A percentile compares a stretch with the other conserved stretches of the same genome.
Evolutionary conservation across 2,329 filamentous ascomycete species (phyloP).

Genomic region (Bipolaris bicolor): DNA sequence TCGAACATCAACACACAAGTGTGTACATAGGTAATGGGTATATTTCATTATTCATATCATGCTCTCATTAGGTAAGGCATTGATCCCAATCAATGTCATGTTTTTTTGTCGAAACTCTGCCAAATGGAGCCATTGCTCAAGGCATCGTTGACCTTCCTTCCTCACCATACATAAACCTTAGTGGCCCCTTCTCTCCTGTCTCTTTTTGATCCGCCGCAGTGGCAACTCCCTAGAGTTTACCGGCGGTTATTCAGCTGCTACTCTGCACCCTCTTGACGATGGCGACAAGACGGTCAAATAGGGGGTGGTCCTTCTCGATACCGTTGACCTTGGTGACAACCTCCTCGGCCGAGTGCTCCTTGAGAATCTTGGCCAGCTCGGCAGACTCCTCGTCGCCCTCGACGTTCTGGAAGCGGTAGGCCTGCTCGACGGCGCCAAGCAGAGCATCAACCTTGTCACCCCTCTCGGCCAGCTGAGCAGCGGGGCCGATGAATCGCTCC

Average conservation of each 20-base stretch:
- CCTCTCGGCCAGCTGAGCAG: constrained; percentile 83
- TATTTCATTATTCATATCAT: constrained; percentile 27
- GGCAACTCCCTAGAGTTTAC: constrained; percentile 20
- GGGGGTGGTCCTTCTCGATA: constrained; percentile 74
- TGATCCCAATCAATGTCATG: constrained; percentile 15
- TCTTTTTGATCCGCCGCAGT: not conserved
- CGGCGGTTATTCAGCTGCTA: constrained; percentile 25
- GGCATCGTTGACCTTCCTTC: constrained; percentile 17
- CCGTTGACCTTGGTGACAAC: constrained; percentile 84
- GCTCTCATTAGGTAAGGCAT: constrained; percentile 22
- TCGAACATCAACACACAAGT: not conserved
- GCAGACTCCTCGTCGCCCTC: constrained; percentile 87
- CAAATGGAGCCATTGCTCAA: constrained; percentile 11
- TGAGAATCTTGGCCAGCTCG: constrained; percentile 85
- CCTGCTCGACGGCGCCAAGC: constrained; percentile 85
- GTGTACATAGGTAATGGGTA: constrained; percentile 4
- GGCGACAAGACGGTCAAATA: constrained; percentile 76
- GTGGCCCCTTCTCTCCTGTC: constrained; percentile 6
- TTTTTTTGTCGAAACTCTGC: constrained; percentile 4
- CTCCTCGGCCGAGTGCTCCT: constrained; percentile 71
- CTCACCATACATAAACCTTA: constrained; percentile 6
- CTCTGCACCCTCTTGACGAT: constrained; percentile 82
- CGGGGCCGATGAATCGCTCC: constrained; percentile 94
- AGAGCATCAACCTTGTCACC: constrained; percentile 75
- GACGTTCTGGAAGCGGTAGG: constrained; percentile 93